These are phyloP conservation scores for Nidularia pulvinata DNA, from an alignment of 768 basidiomycete genomes.

Conservation along the genomic window DNA sequence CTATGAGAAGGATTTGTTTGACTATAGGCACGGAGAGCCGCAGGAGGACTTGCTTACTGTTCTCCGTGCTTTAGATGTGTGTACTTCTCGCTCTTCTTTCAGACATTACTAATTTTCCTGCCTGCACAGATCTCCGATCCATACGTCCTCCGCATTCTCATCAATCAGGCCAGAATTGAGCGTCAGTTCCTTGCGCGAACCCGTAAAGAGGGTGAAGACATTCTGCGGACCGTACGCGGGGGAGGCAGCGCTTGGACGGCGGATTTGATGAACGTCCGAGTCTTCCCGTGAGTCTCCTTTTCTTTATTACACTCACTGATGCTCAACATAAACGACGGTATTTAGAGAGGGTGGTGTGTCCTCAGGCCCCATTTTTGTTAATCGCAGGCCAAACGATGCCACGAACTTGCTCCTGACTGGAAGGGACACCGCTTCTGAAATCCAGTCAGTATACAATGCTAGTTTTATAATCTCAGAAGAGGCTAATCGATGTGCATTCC, in stretches of 20 bases:
- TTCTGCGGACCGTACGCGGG: constrained; percentile 36
- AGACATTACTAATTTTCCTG: not conserved
- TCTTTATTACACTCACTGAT: not conserved
- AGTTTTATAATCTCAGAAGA: too few relatives aligned
- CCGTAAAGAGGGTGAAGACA: constrained; percentile 63
- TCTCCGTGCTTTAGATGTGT: constrained; percentile 78
- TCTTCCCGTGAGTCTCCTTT: constrained; percentile 53
- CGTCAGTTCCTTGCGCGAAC: constrained; percentile 59
- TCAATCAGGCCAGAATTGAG: constrained; percentile 78
- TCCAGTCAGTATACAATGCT: constrained; percentile 30
- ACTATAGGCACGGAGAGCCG: constrained; percentile 77
- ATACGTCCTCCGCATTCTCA: constrained; percentile 77
- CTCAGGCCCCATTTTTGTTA: constrained; percentile 34
- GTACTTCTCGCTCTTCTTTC: constrained; percentile 13
- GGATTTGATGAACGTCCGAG: constrained; percentile 62
- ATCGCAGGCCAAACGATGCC: constrained; percentile 24
- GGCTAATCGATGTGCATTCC: not conserved
- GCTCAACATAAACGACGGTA: not conserved
- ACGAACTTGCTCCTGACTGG: constrained; percentile 52
- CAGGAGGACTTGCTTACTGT: constrained; percentile 64
- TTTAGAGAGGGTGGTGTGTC: constrained; percentile 64
- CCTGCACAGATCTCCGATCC: constrained; percentile 66
- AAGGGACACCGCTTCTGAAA: constrained; percentile 45
- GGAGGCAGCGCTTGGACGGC: constrained; percentile 65
- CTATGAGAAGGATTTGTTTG: constrained; percentile 76